phyloP scores from a whole-genome alignment of 805 yeast genomes.

The Nakazawaea peltata region DNA sequence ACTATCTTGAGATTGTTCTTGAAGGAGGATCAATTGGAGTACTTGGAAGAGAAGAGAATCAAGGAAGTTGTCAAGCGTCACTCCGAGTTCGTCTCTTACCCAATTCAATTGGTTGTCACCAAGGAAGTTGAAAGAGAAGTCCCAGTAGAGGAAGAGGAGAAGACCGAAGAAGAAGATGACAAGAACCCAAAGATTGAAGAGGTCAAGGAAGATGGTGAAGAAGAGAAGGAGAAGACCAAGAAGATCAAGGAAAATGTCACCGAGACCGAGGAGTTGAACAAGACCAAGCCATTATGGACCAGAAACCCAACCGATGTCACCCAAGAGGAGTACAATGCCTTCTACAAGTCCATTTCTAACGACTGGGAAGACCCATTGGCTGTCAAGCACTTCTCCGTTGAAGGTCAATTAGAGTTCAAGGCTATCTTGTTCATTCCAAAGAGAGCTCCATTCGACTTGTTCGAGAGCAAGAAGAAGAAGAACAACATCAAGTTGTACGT shows the following conservation, averaged over 20 bases:
- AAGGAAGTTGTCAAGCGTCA: conserved; percentile 99
- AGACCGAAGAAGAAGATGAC: conserved; percentile 40
- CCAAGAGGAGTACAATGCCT: conserved; percentile 97
- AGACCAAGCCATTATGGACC: conserved; percentile 99
- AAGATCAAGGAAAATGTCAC: conserved; percentile 88
- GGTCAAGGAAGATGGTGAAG: conserved; percentile 61
- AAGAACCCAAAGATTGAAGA: conserved; percentile 73
- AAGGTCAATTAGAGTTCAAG: conserved; percentile 99
- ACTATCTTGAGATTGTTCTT: conserved; percentile 88
- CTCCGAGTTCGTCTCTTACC: conserved; percentile 98
- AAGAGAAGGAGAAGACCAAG: conserved; percentile 71
- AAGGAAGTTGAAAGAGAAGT: conserved; percentile 99
- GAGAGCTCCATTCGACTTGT: conserved; percentile 98
- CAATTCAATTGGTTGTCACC: conserved; percentile 95
- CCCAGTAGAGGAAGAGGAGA: conserved; percentile 64
- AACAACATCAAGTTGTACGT: conserved; percentile 97
- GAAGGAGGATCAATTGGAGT: conserved; percentile 98
- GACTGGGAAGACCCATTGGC: conserved; percentile 99
- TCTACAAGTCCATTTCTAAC: conserved; percentile 98
- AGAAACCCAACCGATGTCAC: conserved; percentile 97
- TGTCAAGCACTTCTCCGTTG: conserved; percentile 98
- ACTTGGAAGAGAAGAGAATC: conserved; percentile 98
- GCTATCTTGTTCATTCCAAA: conserved; percentile 96
- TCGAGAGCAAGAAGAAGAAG: conserved; percentile 99
- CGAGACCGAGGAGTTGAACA: conserved; percentile 97